Base-by-base conservation (phyloP, 495 filamentous ascomycete genomes). In the Penicillium flavigenum region DNA sequence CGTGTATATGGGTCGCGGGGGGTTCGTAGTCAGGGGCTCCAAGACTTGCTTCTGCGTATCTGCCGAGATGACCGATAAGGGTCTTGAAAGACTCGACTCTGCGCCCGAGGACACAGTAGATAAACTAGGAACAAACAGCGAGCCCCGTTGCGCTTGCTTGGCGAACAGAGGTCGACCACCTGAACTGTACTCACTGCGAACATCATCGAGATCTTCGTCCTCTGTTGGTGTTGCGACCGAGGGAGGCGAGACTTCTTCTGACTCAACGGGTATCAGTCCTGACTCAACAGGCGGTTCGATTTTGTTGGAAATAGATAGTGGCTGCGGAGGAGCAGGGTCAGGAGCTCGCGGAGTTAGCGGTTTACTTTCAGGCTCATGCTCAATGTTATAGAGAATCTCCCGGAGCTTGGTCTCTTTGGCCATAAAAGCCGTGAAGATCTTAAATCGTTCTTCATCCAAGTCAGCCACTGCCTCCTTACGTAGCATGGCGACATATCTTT, bases 341-440 rank as follows among this genome's bases (percentile, higher is more conserved):
- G 55, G 27, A 48, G 65, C 44, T 24, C 26, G 49, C 16, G 47
- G 55, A 6, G 59, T 44, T 44, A 59, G 24, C 19, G 59, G 43
- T 20, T 49, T 45, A 46, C 47, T 41, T 19, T 57, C 62, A 14
- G 62, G 47, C 20, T 71, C 72, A 56, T 71, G 65, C 24, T 82
- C 80, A 55, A 80, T 73, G 53, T 70, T 80, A 56, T 82, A 82
- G 3, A 83, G 63, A 27, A 83, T 73, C 44, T 80, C 79, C 26
- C 80, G 76, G 7, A 83, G 69, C 39, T 80, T 79, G 9, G 71
- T 76, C 59, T 83, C 80, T 54, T 81, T 80, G 14, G 67, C 70
- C 39, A 74, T 74, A 51, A 83, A 83, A 9, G 74, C 70, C 4
- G 73, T 80, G 51, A 83, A 83, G 27, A 82, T 75, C 51, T 77